These are phyloP conservation scores for Aspergillus cristatus DNA, from an alignment of 495 filamentous ascomycete genomes.

Conservation along the genomic window DNA sequence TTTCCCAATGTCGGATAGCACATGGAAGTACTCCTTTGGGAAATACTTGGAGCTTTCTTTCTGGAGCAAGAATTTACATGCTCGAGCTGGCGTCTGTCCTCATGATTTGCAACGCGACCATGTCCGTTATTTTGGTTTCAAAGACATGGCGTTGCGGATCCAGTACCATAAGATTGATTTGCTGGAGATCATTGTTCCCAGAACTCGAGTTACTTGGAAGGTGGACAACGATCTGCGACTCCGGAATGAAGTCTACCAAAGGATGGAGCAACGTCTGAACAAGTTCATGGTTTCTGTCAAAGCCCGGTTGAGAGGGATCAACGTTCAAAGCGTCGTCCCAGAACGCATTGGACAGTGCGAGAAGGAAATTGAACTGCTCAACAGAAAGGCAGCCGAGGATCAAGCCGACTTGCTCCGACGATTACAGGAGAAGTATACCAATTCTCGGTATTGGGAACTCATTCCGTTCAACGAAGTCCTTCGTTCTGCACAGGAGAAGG, in stretches of 20 bases:
- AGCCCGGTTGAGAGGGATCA: slow-evolving; percentile 74
- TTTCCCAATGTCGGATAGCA: slow-evolving; percentile 87
- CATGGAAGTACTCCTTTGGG: slow-evolving; percentile 97
- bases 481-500: slow-evolving; percentile 83
- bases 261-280: slow-evolving; percentile 68
- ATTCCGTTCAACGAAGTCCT: slow-evolving; percentile 85
- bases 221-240: slow-evolving; percentile 84
- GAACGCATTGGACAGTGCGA: slow-evolving; percentile 75
- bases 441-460: slow-evolving; percentile 90
- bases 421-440: slow-evolving; percentile 83
- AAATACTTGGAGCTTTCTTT: slow-evolving; percentile 97
- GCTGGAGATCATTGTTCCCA: slow-evolving; percentile 91
- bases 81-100: slow-evolving; percentile 73
- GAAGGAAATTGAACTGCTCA: slow-evolving; percentile 66
- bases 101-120: slow-evolving; percentile 92
- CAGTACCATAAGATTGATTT: slow-evolving; percentile 89
- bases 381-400: slow-evolving; percentile 70
- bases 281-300: slow-evolving; percentile 84
- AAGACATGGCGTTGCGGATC: slow-evolving; percentile 73
- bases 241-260: slow-evolving; percentile 82
- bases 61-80: slow-evolving; percentile 77
- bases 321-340: slow-evolving; percentile 78
- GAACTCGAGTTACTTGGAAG: slow-evolving; percentile 89
- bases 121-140: slow-evolving; percentile 82
- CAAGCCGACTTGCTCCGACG: slow-evolving; percentile 60